phyloP scores from a whole-genome alignment of 352 stramenopile species.

The Phytophthora agathidicida region DNA sequence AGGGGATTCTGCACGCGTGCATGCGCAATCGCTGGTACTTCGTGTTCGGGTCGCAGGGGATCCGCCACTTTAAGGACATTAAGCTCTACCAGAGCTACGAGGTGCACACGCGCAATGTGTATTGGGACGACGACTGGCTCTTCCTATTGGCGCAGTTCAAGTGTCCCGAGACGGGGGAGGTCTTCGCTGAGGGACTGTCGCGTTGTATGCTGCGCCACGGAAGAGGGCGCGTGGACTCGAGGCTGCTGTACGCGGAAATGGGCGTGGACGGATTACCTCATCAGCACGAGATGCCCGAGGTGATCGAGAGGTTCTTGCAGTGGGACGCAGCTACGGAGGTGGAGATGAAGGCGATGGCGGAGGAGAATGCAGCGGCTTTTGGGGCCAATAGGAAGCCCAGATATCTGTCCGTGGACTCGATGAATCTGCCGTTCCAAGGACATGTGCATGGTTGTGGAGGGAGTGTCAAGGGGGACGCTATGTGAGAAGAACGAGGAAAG shows the following conservation, averaged over 20 bases:
- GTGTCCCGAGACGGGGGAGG: slow-evolving; percentile 60
- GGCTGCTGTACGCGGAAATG: slow-evolving; percentile 61
- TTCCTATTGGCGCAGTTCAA: slow-evolving; percentile 72
- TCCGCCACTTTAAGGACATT: slow-evolving; percentile 69
- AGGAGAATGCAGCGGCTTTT: slow-evolving; percentile 38
- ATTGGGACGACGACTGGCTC: slow-evolving; percentile 79
- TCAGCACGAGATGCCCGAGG: slow-evolving; percentile 50
- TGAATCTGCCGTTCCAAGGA: slow-evolving; percentile 61
- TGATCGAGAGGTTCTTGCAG: slow-evolving; percentile 55
- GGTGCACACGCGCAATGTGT: slow-evolving; percentile 71
- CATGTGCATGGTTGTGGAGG: slow-evolving; percentile 22
- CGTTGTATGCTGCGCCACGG: slow-evolving; percentile 68
- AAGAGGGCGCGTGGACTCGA: slow-evolving; percentile 52
- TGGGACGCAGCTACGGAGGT: slow-evolving; percentile 61
- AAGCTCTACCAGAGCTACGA: slow-evolving; percentile 59
- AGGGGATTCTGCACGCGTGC: slow-evolving; percentile 64
- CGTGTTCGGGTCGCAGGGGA: slow-evolving; percentile 70
- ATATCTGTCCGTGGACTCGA: slow-evolving; percentile 61
- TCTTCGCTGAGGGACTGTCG: slow-evolving; percentile 70
- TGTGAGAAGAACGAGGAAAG: not conserved
- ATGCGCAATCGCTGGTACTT: slow-evolving; percentile 70
- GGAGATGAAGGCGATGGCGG: slow-evolving; percentile 61
- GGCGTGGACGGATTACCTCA: slow-evolving; percentile 48
- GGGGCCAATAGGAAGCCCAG: slow-evolving; percentile 35
- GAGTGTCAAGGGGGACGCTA: slow-evolving; percentile 5